Base-by-base conservation (phyloP, 1,139 yeast species). In the Pichia cactophila region DNA sequence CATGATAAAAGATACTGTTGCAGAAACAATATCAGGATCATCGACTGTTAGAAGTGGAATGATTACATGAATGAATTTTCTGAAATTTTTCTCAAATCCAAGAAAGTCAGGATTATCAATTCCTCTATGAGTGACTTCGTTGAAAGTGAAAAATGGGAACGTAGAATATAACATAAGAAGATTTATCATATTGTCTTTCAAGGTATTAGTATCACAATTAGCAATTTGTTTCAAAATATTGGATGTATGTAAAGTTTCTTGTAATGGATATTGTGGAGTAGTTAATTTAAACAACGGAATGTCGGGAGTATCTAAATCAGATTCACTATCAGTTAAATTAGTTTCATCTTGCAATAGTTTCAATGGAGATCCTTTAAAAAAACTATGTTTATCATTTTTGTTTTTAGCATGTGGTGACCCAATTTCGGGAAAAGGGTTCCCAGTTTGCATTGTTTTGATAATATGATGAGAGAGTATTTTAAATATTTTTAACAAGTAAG, bases 41-140 rank as follows among this genome's bases (percentile, higher is more conserved):
- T 54, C 52, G 12, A 55, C 53, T 16, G 48, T 46, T 8, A 62
- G 29, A 10, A 62, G 47, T 14, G 42, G 44, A 5, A 53, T 48
- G 17, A 63, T 44, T 12, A 60, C 62, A 16, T 50, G 44, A 10
- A 62, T 52, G 8, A 61, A 50, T n/a, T 35, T 48, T 17, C 42
- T 53, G 42, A 58, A 60, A 20, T 38, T 52, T 16, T 39, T 26
- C 28, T 57, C 63, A 50, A 61, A 59, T 10, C 26, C 31, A 28
- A 54, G 40, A 12, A 47, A 35, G 26, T 47, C 41, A 7, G 41
- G 41, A 20, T 38, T 38, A 9, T 38, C 16, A 20, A 23, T 20
- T 23, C 28, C n/a, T 38, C n/a, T 38, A 23, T 20, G n/a, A 9
- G 26, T 23, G 8, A 38, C 41, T 5, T 38, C 41, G 11, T 38